Percentiles rank a stretch among this genome's conserved stretches.
Evolutionary conservation across 345 rosid species (phyloP).

Genomic region (Eucalyptus virginea): DNA sequence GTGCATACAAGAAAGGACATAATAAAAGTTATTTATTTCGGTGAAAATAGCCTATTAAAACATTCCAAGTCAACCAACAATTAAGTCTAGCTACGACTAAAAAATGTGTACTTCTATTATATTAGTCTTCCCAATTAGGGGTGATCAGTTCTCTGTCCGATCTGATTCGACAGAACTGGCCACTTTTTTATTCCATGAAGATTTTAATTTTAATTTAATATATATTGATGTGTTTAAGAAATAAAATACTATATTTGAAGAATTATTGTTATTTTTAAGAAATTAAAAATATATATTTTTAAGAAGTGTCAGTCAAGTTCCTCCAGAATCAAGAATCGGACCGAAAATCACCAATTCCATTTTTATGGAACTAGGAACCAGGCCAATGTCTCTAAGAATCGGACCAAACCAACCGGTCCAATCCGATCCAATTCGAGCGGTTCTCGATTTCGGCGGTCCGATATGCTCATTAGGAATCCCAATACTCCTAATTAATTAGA

Average conservation of each 20-base stretch:
- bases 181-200: no score
- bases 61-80: neutral
- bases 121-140: neutral
- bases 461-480: neutral
- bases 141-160: fast-evolving
- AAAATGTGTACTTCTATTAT: neutral
- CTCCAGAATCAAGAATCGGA: fast-evolving
- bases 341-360: fast-evolving
- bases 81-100: neutral
- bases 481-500: neutral
- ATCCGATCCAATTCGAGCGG: fast-evolving
- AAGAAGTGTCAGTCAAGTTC: fast-evolving
- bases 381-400: fast-evolving
- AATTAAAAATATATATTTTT: no score
- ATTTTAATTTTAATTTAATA: no score
- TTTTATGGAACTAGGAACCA: fast-evolving
- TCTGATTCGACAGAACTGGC: fast-evolving
- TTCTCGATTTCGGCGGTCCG: fast-evolving
- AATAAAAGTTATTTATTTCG: neutral
- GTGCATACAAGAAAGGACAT: neutral
- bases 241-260: fast-evolving
- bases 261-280: no score
- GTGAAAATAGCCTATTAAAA: neutral
- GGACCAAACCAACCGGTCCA: fast-evolving
- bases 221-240: no score